These are phyloP conservation scores for Erythrobasidium hasegawianum DNA, from an alignment of 1,284 basidiomycete genomes.

Conservation along the genomic window DNA sequence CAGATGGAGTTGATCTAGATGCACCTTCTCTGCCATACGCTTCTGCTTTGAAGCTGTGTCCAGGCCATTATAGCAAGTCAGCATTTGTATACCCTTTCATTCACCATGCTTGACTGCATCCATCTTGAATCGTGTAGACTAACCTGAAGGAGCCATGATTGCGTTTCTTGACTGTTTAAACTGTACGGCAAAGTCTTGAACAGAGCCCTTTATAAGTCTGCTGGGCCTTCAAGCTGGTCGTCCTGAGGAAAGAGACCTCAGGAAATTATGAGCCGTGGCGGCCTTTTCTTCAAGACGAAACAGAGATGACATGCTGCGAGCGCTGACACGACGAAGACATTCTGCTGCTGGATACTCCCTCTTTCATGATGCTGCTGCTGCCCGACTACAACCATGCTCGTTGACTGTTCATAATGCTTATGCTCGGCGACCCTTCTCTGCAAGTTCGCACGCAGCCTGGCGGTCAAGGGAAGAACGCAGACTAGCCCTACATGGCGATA, in stretches of 20 bases:
- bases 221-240: too few relatives aligned
- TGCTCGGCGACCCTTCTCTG: background rate
- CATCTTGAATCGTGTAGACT: background rate
- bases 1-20: background rate
- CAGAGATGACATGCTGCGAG: background rate
- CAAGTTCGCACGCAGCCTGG: background rate
- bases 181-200: too few relatives aligned
- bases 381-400: constrained; percentile 2
- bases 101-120: too few relatives aligned
- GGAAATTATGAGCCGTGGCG: too few relatives aligned
- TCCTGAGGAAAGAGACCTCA: too few relatives aligned
- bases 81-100: background rate
- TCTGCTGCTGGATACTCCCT: background rate
- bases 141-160: constrained; percentile 30
- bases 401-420: background rate
- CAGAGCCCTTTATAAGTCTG: too few relatives aligned
- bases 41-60: constrained; percentile 44
- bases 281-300: too few relatives aligned
- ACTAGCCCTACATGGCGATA: constrained; percentile 8
- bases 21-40: constrained; percentile 43
- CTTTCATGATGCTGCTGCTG: background rate
- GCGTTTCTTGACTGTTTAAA: too few relatives aligned
- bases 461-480: constrained; percentile 20
- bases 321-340: background rate
- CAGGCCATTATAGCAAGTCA: too few relatives aligned